Conservation (phyloP, 176 grass and related monocot species). For the Musa itinerans region DNA sequence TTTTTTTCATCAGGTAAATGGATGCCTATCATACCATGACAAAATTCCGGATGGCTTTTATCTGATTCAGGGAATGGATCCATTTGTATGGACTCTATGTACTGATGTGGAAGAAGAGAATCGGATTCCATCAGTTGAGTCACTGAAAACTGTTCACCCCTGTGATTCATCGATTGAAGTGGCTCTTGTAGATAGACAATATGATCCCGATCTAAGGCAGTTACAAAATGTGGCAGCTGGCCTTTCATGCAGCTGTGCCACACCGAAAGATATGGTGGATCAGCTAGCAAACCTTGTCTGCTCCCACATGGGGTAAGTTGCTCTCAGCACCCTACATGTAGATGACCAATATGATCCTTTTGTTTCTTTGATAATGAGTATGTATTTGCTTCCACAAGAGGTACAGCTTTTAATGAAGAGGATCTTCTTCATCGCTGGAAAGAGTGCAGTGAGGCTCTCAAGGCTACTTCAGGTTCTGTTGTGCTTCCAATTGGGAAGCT, state of each 20-base stretch:
- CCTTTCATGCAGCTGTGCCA: conserved; percentile 32
- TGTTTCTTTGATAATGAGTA: background rate
- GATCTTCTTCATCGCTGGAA: conserved; percentile 45
- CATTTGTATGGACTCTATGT: conserved; percentile 75
- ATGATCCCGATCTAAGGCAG: conserved; percentile 46
- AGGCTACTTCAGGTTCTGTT: conserved; percentile 48
- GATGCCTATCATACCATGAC: conserved; percentile 64
- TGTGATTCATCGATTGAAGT: conserved; percentile 10
- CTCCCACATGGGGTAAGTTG: conserved; percentile 57
- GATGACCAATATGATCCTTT: background rate
- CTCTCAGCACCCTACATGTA: background rate
- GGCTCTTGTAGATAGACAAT: conserved; percentile 7
- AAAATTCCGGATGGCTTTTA: conserved; percentile 70
- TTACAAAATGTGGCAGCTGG: conserved; percentile 35
- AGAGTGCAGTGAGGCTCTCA: conserved; percentile 36
- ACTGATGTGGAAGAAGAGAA: conserved; percentile 48
- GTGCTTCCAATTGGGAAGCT: conserved; percentile 72
- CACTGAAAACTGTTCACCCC: conserved; percentile 40
- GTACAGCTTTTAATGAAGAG: conserved; percentile 43
- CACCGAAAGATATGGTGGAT: conserved; percentile 40
- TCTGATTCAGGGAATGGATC: conserved; percentile 73
- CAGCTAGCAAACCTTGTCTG: conserved; percentile 54
- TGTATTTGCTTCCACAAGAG: conserved; percentile 39
- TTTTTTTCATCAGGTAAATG: conserved; percentile 46
- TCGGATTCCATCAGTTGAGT: conserved; percentile 55